phyloP scores from a whole-genome alignment of 1,139 yeast genomes.

The Yamadazyma spencermartinsiae region DNA sequence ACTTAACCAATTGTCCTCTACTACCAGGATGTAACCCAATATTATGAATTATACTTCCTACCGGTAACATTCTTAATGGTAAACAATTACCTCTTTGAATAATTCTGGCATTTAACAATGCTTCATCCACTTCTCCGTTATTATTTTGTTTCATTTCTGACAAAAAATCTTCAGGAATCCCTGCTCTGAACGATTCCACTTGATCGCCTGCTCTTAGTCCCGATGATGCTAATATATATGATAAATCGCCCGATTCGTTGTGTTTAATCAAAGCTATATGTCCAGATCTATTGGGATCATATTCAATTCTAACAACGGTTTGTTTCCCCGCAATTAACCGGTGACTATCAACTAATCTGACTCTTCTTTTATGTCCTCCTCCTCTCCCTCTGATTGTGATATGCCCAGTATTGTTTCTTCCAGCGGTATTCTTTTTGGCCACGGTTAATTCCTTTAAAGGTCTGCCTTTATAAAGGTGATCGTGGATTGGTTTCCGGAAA shows the following conservation, averaged over 20 bases:
- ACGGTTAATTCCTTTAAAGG: slow-evolving; percentile 78
- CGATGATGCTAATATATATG: slow-evolving; percentile 87
- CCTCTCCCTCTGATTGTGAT: slow-evolving; percentile 95
- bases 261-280: slow-evolving; percentile 87
- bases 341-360: slow-evolving; percentile 76
- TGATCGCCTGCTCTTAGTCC: slow-evolving; percentile 91
- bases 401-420: slow-evolving; percentile 87
- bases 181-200: slow-evolving; percentile 85
- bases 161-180: slow-evolving; percentile 77
- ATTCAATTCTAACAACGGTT: slow-evolving; percentile 83
- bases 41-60: slow-evolving; percentile 87
- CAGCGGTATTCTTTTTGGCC: slow-evolving; percentile 73
- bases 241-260: slow-evolving; percentile 57
- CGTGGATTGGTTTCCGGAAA: slow-evolving; percentile 85
- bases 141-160: slow-evolving; percentile 60
- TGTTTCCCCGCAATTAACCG: slow-evolving; percentile 72
- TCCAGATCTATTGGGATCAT: slow-evolving; percentile 93
- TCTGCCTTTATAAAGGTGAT: slow-evolving; percentile 81
- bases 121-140: slow-evolving; percentile 89
- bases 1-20: slow-evolving; percentile 87
- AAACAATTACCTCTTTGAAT: slow-evolving; percentile 94
- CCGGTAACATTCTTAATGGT: slow-evolving; percentile 88
- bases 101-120: slow-evolving; percentile 81
- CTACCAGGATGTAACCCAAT: slow-evolving; percentile 76
- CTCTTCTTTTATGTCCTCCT: slow-evolving; percentile 92